These are phyloP conservation scores for Pyrenophora graminea DNA, from an alignment of 2,329 filamentous ascomycete genomes.

Conservation along the genomic window DNA sequence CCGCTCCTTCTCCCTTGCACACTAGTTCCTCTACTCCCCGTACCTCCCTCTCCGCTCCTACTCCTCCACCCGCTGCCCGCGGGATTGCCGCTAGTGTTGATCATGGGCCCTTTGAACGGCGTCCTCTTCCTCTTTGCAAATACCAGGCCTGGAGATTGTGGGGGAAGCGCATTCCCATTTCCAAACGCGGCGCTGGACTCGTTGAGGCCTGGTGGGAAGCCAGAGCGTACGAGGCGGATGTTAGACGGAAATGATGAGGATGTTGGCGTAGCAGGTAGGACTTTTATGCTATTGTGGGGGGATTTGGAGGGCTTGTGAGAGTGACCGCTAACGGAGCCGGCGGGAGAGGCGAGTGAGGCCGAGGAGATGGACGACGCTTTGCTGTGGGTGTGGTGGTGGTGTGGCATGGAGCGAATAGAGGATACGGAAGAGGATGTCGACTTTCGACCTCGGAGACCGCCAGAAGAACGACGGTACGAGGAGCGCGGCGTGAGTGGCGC, in stretches of 20 bases:
- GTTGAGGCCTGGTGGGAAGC: conserved; percentile 44
- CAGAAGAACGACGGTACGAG: conserved; percentile 79
- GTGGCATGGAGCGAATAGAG: conserved; percentile 78
- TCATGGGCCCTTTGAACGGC: conserved; percentile 79
- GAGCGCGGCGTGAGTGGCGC: conserved; percentile 86
- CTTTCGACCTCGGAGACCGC: conserved; percentile 84
- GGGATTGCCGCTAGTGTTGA: conserved; percentile 43
- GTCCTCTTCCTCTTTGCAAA: conserved; percentile 83
- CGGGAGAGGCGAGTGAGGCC: conserved; percentile 61
- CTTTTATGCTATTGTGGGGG: conserved; percentile 86
- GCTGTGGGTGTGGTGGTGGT: conserved; percentile 82
- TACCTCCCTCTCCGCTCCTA: conserved; percentile 14
- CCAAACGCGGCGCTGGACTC: conserved; percentile 51
- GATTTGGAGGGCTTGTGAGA: conserved; percentile 69
- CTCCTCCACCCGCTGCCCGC: conserved; percentile 4
- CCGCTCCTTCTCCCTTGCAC: conserved; percentile 70
- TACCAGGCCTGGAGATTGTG: conserved; percentile 60
- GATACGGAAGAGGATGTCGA: conserved; percentile 95
- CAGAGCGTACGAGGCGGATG: conserved; percentile 73
- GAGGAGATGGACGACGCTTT: conserved; percentile 93
- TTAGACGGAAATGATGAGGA: conserved; percentile 75
- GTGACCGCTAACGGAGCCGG: conserved; percentile 58
- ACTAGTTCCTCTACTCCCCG: conserved; percentile 55
- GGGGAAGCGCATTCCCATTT: conserved; percentile 58
- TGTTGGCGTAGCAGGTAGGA: conserved; percentile 89